Evolutionary conservation across 2,329 filamentous ascomycete genomes (phyloP), one percentile per base, ranked within the genome.

Genomic region (Pseudogymnoascus sp.): DNA sequence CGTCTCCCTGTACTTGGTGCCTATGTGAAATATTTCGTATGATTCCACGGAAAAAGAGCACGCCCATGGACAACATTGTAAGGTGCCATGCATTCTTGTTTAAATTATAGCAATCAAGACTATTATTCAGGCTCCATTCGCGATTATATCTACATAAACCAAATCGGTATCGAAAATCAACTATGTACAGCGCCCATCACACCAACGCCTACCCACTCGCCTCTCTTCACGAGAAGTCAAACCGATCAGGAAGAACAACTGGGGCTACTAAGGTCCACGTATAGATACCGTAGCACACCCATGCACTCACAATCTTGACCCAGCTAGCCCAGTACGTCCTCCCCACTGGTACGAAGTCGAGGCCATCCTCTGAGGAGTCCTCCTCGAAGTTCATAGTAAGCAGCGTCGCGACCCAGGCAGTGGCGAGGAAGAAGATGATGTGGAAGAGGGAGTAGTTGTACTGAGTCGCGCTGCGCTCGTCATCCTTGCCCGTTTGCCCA

Each of bases 401-500:
- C 36, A 99, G 79, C 0, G 92, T 97, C 1, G 92, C 92, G 4
- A 97, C 92, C 94, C 94, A 99, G 44, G 89, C 88, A 0, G 94
- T 97, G 7, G 93, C 92, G 58, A 99, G 80, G 80, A 97, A 90
- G 82, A 99, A 99, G 68, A 99, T 97, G 73, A 97, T 78, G 75
- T 99, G 94, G 82, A 99, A 99, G 63, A 96, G 83, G 5, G 89
- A 83, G 75, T 99, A 99, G 76, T 89, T 97, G 80, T 99, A 99
- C 77, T 97, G 93, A 3, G 93, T 97, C 63, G 85, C 86, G 63
- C 83, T 82, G 69, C 90, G 86, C 78, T 99, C 94, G 71, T 99
- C 94, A 70, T 97, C 93, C 66, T 90, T 87, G 1, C 82, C 79
- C 65, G 84, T 82, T 36, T 80, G 81, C 47, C 75, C 70, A 58